These are phyloP conservation scores for Quercus cerris DNA, from an alignment of 306 rosid species.

Conservation along the genomic window DNA sequence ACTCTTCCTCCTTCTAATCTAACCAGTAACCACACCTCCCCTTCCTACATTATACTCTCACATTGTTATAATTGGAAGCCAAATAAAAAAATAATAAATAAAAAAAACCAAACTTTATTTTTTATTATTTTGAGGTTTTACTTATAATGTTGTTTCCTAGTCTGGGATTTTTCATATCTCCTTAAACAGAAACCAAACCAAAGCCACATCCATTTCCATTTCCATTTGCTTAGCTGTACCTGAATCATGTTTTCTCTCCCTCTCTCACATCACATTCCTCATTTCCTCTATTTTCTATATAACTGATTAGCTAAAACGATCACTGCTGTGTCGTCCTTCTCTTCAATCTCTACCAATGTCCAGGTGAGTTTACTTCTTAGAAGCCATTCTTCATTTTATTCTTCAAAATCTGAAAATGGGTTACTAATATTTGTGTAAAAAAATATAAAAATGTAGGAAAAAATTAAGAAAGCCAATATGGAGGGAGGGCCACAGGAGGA, in stretches of 20 bases:
- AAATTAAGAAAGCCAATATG: constrained; percentile 29
- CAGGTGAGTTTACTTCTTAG: constrained; percentile 24
- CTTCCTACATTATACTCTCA: background rate
- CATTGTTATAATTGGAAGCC: background rate
- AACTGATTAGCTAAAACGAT: background rate
- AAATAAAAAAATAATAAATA: background rate
- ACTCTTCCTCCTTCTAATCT: too few relatives aligned
- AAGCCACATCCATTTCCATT: too few relatives aligned
- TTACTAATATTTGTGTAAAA: constrained; percentile 2
- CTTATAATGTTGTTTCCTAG: constrained; percentile 11
- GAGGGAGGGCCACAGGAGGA: constrained; percentile 48
- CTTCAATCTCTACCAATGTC: constrained; percentile 31
- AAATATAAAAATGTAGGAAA: constrained; percentile 12
- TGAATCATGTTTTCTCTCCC: background rate
- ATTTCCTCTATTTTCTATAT: constrained; percentile 1
- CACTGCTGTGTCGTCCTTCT: background rate
- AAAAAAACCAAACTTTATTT: background rate
- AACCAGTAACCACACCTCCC: background rate
- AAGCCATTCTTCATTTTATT: too few relatives aligned
- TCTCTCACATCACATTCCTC: background rate
- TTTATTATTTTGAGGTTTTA: background rate
- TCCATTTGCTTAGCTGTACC: constrained; percentile 12
- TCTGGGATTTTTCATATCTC: constrained; percentile 31
- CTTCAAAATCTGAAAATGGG: constrained; percentile 3
- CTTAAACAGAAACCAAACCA: constrained; percentile 27